Base-by-base conservation (phyloP, 805 yeast genomes). In the Saccharomycopsis malanga region DNA sequence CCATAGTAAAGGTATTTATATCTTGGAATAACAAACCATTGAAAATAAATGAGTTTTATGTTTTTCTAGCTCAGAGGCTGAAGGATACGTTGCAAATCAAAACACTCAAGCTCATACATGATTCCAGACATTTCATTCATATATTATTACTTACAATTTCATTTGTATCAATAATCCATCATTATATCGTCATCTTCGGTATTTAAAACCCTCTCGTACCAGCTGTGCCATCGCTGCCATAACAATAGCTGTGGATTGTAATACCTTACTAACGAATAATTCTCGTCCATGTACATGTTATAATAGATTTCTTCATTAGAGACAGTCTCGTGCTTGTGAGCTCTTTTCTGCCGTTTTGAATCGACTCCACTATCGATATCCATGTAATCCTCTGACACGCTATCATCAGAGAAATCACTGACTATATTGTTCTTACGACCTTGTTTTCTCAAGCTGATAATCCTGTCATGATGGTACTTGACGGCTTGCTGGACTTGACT, bases 281-380 rank as follows among this genome's bases (percentile, higher is more conserved):
- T 25, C 24, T 39, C 37, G 14, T 15, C 41, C 12, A 49, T n/a
- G 24, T 49, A 49, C 43, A 49, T 34, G 32, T 29, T 21, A 12
- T 49, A 34, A 22, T 49, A 49, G 2, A 49, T 36, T 22, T 46
- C 53, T 27, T 53, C 48, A 18, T 47, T 46, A 34, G 56, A 32
- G 7, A 42, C 18, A 30, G 49, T 44, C 30, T 51, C 52, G 10
- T 51, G 45, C 12, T 27, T 27, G 30, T 12, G 3, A 39, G 22
- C 6, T 3, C 25, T 34, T 34, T 39, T 42, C 32, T 37, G 42
- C 10, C 42, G 43, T 17, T 49, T 42, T 20, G 4, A 6, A 6
- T 21, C 45, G 3, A 24, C 15, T 18, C 21, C 32, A 7, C 27
- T 41, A 35, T 49, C 53, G 20, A 49, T 36, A 10, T 45, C 50